Evolutionary conservation across 805 yeast genomes (phyloP), one percentile per base, ranked within the genome.

Genomic region (Kodamaea restingae): DNA sequence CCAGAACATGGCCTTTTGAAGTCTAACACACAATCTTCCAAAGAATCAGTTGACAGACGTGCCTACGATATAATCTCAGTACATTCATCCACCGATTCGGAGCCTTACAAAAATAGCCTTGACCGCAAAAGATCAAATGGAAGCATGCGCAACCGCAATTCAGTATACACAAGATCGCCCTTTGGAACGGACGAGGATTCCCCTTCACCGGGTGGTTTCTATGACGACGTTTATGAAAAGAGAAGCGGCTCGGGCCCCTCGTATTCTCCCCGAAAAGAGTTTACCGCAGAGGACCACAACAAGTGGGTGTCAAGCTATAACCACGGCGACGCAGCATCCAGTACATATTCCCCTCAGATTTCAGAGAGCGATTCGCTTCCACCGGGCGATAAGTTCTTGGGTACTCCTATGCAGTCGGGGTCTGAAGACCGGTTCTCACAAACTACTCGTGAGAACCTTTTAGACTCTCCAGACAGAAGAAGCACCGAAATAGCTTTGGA

Each of bases 311-410:
- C 28, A 5, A 25, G 12, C 6, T 25, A 25, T n/a, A 25, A 8
- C 28, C 12, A 7, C 24, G 24, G 7, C 7, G 28, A 25, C 14
- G 28, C n/a, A n/a, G n/a, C n/a, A 25, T n/a, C 14, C 24, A 9
- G 24, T 21, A 21, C 12, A 10, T 25, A 25, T 9, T 33, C 45
- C 46, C 9, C 53, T 50, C 3, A 41, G 45, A 15, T 44, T 20
- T 9, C 44, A 46, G 28, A 46, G 33, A 36, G 17, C 10, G 31
- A 27, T 11, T 27, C 31, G 4, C 31, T 6, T 4, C 18, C 15
- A 6, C 10, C 14, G 31, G 15, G 17, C 5, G 31, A 27, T 17
- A 4, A 10, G 31, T 27, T 27, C 17, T 12, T 27, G 31, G 17
- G 31, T 5, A 27, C 31, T 14, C 31, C 31, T 4, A 15, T 7